These are phyloP conservation scores for Aspergillus egyptiacus DNA, from an alignment of 495 filamentous ascomycete species.

Conservation along the genomic window DNA sequence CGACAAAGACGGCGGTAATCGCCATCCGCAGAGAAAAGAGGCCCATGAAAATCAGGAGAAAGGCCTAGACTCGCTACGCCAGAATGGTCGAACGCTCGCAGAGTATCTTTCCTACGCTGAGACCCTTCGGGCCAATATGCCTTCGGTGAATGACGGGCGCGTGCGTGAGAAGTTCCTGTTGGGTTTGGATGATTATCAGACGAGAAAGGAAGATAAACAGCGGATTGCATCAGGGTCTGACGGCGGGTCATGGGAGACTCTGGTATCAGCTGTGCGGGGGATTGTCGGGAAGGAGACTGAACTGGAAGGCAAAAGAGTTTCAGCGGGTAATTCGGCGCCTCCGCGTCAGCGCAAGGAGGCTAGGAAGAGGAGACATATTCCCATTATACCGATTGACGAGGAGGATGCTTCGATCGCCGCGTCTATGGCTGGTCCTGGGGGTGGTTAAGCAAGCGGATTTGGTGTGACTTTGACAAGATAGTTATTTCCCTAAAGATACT, in stretches of 20 bases:
- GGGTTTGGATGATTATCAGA: constrained; percentile 16
- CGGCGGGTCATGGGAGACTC: constrained; percentile 22
- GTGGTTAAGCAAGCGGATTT: too few relatives aligned
- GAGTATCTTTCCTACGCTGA: constrained; percentile 23
- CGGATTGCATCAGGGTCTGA: neutral
- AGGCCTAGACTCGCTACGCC: neutral
- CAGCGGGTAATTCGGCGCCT: neutral
- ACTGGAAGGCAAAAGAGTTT: neutral
- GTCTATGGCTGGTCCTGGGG: neutral
- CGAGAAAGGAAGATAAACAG: neutral
- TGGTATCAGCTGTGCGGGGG: constrained; percentile 6
- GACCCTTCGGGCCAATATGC: neutral
- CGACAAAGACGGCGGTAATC: neutral
- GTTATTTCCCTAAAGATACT: neutral
- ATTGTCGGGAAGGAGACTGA: neutral
- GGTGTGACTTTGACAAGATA: too few relatives aligned
- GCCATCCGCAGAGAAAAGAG: neutral
- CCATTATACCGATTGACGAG: constrained; percentile 21
- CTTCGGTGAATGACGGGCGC: constrained; percentile 2
- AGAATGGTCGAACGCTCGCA: constrained; percentile 11
- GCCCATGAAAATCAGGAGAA: neutral
- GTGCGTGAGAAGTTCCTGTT: constrained; percentile 24
- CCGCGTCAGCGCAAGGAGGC: neutral
- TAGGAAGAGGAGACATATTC: constrained; percentile 15
- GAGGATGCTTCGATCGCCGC: constrained; percentile 13